phyloP scores from a whole-genome alignment of 257 asterid genomes.

The Fraxinus americana region DNA sequence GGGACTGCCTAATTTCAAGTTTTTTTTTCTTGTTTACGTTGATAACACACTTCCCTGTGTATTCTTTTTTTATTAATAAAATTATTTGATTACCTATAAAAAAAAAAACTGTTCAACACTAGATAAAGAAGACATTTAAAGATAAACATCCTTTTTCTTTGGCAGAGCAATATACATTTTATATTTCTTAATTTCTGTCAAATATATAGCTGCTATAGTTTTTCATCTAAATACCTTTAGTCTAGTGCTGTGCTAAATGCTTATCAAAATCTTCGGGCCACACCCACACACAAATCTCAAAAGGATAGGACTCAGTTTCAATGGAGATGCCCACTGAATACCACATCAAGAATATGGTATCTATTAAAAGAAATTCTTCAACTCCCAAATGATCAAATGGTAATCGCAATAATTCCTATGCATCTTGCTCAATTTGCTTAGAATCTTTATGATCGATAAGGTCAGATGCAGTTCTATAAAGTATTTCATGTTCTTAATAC shows the following conservation, averaged over 20 bases:
- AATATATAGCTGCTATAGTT: not conserved
- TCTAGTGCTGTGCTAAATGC: not conserved
- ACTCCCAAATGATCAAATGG: not conserved
- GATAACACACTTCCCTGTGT: too few species aligned
- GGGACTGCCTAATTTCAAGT: too few species aligned
- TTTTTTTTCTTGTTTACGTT: too few species aligned
- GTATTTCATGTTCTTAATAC: not conserved
- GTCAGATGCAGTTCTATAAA: not conserved
- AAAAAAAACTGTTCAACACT: too few species aligned
- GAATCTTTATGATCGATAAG: not conserved
- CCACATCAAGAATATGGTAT: not conserved
- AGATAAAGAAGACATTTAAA: too few species aligned
- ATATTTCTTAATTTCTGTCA: too few species aligned
- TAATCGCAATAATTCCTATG: not conserved
- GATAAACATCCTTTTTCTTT: too few species aligned
- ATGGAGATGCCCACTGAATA: not conserved
- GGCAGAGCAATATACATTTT: too few species aligned
- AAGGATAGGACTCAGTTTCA: not conserved
- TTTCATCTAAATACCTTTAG: not conserved
- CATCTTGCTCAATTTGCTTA: not conserved
- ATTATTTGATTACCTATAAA: too few species aligned
- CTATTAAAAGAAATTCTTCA: not conserved
- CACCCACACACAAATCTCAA: not conserved
- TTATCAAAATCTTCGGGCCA: not conserved
- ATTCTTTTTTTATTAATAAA: too few species aligned